Percentiles rank a stretch among this genome's conserved stretches.
These are phyloP conservation scores for Trifolium repens DNA, from an alignment of 306 rosid species.

Conservation along the genomic window DNA sequence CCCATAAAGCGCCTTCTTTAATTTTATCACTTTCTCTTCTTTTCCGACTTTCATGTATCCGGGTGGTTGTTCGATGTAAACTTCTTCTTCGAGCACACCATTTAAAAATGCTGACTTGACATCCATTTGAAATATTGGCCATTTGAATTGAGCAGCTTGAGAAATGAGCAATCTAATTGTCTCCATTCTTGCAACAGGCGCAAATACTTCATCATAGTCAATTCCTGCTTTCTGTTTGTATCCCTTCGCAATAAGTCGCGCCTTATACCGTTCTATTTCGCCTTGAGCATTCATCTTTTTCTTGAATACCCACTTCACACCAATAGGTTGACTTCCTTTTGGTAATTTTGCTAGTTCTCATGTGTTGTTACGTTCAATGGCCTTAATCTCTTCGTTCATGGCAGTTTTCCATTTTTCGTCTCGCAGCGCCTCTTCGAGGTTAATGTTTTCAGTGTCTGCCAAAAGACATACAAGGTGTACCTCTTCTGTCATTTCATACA, in stretches of 20 bases:
- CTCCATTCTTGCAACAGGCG: too few relatives aligned
- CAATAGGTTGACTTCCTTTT: background rate
- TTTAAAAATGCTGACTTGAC: background rate
- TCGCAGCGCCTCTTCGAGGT: background rate
- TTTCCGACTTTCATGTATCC: background rate
- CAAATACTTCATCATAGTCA: too few relatives aligned
- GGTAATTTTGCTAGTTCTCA: background rate
- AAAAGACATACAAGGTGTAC: background rate
- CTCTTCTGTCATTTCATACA: background rate
- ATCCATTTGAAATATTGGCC: slow-evolving; percentile 4
- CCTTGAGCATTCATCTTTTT: too few relatives aligned
- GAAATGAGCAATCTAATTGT: background rate
- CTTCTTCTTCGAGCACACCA: background rate
- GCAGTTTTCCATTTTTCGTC: background rate
- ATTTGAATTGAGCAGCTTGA: background rate
- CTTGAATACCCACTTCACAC: too few relatives aligned
- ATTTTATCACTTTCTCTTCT: too few relatives aligned
- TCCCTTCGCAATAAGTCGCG: too few relatives aligned
- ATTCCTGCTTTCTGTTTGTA: too few relatives aligned
- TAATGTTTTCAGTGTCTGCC: background rate
- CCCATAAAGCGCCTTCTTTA: too few relatives aligned
- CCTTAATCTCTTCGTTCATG: background rate
- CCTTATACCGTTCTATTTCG: too few relatives aligned
- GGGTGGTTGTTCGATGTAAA: background rate
- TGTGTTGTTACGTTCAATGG: background rate